A percentile compares a stretch with the other conserved stretches of the same genome.
phyloP scores from a whole-genome alignment of 2,329 filamentous ascomycete species.

The Rhynchosporium secalis region DNA sequence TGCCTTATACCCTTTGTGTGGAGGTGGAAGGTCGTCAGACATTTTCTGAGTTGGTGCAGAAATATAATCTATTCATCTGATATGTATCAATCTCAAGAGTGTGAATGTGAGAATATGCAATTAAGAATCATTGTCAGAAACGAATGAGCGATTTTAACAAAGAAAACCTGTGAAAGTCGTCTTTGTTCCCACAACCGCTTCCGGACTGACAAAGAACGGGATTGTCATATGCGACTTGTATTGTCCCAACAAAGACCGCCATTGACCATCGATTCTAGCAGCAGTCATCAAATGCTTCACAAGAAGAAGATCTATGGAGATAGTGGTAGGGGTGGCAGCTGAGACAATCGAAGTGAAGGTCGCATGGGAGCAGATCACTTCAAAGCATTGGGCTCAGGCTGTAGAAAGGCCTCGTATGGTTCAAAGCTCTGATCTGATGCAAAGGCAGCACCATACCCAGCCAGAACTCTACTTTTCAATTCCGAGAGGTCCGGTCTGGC shows the following conservation, averaged over 20 bases:
- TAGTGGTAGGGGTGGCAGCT: neutral
- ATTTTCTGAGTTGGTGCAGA: neutral
- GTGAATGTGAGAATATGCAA: too few relatives aligned
- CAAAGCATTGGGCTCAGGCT: neutral
- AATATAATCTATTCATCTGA: too few relatives aligned
- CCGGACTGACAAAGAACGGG: too few relatives aligned
- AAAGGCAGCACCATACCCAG: neutral
- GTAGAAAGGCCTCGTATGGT: neutral
- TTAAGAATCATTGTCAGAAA: too few relatives aligned
- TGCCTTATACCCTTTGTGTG: neutral
- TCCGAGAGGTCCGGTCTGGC: slow-evolving; percentile 11
- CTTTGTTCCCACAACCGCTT: too few relatives aligned
- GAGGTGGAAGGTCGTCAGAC: neutral
- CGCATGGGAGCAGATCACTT: neutral
- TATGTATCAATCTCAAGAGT: too few relatives aligned
- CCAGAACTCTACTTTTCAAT: slow-evolving; percentile 12
- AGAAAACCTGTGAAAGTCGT: too few relatives aligned
- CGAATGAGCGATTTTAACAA: too few relatives aligned
- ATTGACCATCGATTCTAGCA: too few relatives aligned
- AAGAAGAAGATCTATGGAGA: neutral
- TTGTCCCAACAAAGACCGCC: too few relatives aligned
- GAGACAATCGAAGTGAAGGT: neutral
- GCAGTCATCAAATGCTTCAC: too few relatives aligned
- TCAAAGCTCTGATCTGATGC: neutral
- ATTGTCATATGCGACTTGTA: too few relatives aligned